phyloP scores from a whole-genome alignment of 257 asterid species.

The Solanum pinnatisectum region DNA sequence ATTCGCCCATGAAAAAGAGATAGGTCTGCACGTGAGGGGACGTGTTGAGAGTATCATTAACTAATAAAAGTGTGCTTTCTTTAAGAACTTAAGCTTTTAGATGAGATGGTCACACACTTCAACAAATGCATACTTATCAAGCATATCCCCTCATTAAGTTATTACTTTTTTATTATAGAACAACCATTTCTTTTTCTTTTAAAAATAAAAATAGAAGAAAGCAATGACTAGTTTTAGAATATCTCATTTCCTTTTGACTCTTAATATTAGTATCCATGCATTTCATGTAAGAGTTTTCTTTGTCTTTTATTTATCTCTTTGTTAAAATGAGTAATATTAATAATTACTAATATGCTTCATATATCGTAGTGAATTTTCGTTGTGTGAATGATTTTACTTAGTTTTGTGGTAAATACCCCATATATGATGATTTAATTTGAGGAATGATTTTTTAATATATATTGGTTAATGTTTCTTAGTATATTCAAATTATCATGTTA shows the following conservation, averaged over 20 bases:
- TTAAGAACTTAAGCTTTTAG: too few species aligned
- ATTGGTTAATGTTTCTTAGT: not conserved
- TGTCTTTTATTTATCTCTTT: not conserved
- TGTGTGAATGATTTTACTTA: not conserved
- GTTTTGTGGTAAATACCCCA: too few species aligned
- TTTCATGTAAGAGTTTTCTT: not conserved
- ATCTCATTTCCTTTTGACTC: not conserved
- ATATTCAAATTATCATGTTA: not conserved
- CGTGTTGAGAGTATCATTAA: too few species aligned
- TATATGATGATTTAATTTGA: too few species aligned
- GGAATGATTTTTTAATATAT: not conserved
- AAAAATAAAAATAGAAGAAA: not conserved
- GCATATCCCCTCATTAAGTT: not conserved
- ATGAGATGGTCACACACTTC: too few species aligned
- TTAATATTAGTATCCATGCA: not conserved
- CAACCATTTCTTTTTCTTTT: not conserved
- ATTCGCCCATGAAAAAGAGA: too few species aligned
- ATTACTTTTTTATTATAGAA: not conserved
- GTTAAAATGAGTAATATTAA: too few species aligned
- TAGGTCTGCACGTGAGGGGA: too few species aligned
- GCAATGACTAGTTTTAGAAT: not conserved
- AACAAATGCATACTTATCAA: not conserved
- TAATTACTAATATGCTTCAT: too few species aligned
- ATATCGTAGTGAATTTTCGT: not conserved
- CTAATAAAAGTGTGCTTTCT: too few species aligned